Percentiles rank a stretch among this genome's conserved stretches.
These are phyloP conservation scores for Colletotrichum tropicicola DNA, from an alignment of 2,329 filamentous ascomycete species.

Conservation along the genomic window DNA sequence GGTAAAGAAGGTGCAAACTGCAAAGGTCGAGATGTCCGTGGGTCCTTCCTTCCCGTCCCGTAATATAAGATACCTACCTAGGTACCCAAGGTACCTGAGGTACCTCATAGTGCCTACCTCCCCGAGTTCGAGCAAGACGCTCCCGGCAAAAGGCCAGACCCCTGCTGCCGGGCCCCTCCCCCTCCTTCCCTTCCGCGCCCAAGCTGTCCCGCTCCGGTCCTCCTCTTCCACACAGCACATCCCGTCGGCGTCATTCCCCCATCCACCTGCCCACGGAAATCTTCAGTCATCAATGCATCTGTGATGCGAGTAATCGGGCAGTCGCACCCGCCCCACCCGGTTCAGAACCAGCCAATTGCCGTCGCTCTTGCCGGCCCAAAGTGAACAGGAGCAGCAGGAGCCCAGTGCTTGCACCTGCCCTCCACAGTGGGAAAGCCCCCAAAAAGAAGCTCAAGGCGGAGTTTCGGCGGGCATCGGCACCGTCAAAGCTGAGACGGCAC, in stretches of 20 bases:
- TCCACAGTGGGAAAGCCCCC: not conserved
- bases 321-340: slow-evolving; percentile 2
- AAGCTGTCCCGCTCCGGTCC: not conserved
- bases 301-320: slow-evolving; percentile 20
- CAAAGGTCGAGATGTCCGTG: no score
- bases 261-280: not conserved
- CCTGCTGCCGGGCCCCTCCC: not conserved
- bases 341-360: not conserved
- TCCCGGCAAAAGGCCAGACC: not conserved
- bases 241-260: not conserved
- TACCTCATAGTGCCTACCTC: not conserved
- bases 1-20: no score
- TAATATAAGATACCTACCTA: not conserved
- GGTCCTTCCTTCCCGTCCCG: no score
- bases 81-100: not conserved
- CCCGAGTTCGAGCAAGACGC: no score
- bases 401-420: not conserved
- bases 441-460: slow-evolving; percentile 6
- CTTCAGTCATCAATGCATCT: slow-evolving; percentile 7
- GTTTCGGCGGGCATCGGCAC: slow-evolving; percentile 22
- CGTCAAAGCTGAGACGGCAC: slow-evolving; percentile 28
- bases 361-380: not conserved
- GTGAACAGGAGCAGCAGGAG: not conserved
- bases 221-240: not conserved
- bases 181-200: not conserved